Evolutionary conservation across 148 eudicot species (phyloP), one percentile per base, ranked within the genome.

Genomic region (Simmondsia chinensis): DNA sequence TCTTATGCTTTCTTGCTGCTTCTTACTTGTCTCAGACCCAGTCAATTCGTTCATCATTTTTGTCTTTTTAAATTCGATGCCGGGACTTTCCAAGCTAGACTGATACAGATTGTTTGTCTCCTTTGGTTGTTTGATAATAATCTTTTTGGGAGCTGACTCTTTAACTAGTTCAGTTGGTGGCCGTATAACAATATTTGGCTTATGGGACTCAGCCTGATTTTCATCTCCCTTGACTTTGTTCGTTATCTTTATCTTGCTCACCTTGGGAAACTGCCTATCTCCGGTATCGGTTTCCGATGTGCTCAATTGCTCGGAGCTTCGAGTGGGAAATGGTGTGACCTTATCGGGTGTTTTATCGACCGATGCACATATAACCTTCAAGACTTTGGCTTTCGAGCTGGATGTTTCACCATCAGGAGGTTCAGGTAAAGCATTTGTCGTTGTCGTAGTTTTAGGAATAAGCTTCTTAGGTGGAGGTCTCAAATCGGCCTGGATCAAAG

Each of bases 351-450:
- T 60, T 44, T 68, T 82, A 26, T 86, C 91, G 9, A 63, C 54
- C 28, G 76, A 47, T 15, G 75, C 72, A 44, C 86, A 85, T 67
- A 72, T 82, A 71, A 91, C 95, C 60, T 85, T 91, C 52, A 91
- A 57, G 56, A 75, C 16, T 63, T 91, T 91, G 42, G 83, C 70
- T 65, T 82, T 85, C 4, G 59, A 32, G 68, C 56, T 76, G 7
- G 79, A 54, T 45, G 66, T 79, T 30, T 82, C 95, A 32, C 71
- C 83, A 36, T 80, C 94, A 5, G 66, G 68, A 46, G 38, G 68
- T 50, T 82, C 95, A 14, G 56, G 50, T 46, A 52, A 63, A 40
- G 64, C 34, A 52, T 19, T 23, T 40, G 45, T n/a, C n/a, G n/a
- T 61, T 21, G 64, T 9, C 10, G 13, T 24, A 40, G 16, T 52